Conservation (phyloP, 306 rosid genomes). For the Ochetophila trinervis region DNA sequence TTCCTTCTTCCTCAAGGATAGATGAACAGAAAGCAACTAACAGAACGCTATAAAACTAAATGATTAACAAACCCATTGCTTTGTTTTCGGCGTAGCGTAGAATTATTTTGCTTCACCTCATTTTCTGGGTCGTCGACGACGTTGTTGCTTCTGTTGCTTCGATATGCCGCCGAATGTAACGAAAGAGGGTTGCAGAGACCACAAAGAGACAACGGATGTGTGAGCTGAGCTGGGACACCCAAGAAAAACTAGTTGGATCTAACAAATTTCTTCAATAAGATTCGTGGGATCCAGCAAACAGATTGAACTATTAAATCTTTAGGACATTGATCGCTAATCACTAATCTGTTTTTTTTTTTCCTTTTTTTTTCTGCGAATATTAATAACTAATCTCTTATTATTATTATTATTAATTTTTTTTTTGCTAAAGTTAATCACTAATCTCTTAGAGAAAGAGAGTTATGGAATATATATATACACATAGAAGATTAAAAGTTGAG, state of each 20-base stretch:
- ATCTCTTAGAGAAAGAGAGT: too few relatives aligned
- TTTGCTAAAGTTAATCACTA: too few relatives aligned
- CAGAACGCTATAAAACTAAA: too few relatives aligned
- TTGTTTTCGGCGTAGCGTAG: conserved; percentile 11
- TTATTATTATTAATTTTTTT: too few relatives aligned
- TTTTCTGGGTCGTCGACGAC: conserved; percentile 11
- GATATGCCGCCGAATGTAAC: conserved; percentile 14
- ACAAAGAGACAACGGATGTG: conserved; percentile 4
- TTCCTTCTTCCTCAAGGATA: background rate
- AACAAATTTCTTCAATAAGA: background rate
- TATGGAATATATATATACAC: too few relatives aligned
- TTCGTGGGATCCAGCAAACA: conserved; percentile 1
- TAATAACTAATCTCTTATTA: too few relatives aligned
- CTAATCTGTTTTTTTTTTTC: too few relatives aligned
- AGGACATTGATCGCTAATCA: too few relatives aligned
- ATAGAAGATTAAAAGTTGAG: too few relatives aligned
- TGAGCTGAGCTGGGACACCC: conserved; percentile 18
- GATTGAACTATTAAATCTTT: background rate
- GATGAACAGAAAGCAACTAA: too few relatives aligned
- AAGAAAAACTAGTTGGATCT: conserved; percentile 10
- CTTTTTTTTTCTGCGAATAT: too few relatives aligned
- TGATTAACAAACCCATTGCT: conserved; percentile 20
- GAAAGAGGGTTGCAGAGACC: conserved; percentile 9
- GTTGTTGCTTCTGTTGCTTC: conserved; percentile 11
- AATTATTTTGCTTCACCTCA: conserved; percentile 32